Base-by-base conservation (phyloP, 139 green algal genomes). In the Coccomyxa sp. region DNA sequence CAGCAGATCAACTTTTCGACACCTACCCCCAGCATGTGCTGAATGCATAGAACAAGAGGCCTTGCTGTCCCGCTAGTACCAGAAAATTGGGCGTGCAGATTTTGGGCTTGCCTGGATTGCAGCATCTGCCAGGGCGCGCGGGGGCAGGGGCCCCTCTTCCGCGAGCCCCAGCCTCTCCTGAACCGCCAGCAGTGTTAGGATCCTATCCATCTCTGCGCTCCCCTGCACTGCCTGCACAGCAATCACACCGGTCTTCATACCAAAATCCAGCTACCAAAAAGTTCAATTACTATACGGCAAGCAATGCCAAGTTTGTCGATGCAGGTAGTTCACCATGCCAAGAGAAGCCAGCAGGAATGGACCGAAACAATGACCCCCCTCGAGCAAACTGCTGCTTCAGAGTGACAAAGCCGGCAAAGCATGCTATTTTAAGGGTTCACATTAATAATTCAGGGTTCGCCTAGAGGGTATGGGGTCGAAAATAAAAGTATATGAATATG, bases 131-230 rank as follows among this genome's bases (percentile, higher is more conserved):
- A 75, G 78, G 11, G 78, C 58, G 11, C 32, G 77, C 25, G 79
- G 27, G 17, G 21, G 45, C 60, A 77, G 58, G 13, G 79, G 79
- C 28, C 23, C 51, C 30, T 77, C 14, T 10, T 74, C 23, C 13
- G n/a, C 59, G 10, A 82, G 60, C 10, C 60, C 79, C 28, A 82
- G 79, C 60, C 17, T 18, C 28, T 77, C 28, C 60, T 82, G 79
- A 25, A 71, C 25, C 10, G 28, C 0, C 79, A 75, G 21, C 60
- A 82, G 60, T 11, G 28, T 59, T 59, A 77, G 12, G 15, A 60
- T n/a, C 15, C 28, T 60, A 12, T 82, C 59, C 21, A 31, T 14
- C 60, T 77, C 60, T 1, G 28, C 60, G 10, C 23, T 57, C 14
- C 27, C 27, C 60, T 15, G 16, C 15, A 23, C 21, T 28, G 28